Evolutionary conservation across 148 eudicot species (phyloP).

Genomic region (Selenicereus undatus): DNA sequence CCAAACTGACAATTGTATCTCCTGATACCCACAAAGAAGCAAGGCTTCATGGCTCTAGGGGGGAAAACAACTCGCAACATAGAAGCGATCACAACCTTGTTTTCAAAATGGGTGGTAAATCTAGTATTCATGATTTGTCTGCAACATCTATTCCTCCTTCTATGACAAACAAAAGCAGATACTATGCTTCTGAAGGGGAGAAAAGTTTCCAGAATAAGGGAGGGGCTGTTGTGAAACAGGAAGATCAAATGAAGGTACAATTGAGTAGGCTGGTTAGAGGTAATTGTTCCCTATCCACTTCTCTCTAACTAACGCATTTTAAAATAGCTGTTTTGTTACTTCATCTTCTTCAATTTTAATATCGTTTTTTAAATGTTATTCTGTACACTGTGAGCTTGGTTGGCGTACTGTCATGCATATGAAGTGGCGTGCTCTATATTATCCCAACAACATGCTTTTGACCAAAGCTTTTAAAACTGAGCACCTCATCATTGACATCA

Average conservation of each 20-base stretch:
- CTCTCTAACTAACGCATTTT: background rate
- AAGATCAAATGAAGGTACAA: background rate
- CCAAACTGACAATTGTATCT: background rate
- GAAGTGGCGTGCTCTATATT: background rate
- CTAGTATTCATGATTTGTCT: background rate
- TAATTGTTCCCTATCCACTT: background rate
- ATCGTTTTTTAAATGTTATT: background rate
- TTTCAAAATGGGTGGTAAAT: background rate
- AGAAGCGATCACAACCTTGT: background rate
- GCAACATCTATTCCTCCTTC: background rate
- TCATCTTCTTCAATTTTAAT: background rate
- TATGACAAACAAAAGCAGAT: background rate
- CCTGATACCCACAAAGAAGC: background rate
- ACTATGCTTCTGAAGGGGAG: background rate
- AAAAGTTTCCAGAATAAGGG: background rate
- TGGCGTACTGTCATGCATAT: background rate
- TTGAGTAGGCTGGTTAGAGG: conserved; percentile 18
- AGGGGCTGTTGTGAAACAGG: background rate
- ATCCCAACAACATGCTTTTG: background rate
- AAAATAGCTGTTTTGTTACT: too few relatives aligned
- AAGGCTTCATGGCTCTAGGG: background rate
- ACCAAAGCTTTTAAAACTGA: background rate
- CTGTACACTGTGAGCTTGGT: background rate
- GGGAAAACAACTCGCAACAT: background rate
- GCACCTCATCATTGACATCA: background rate